These are phyloP conservation scores for Alternaria novae-zelandiae DNA, from an alignment of 2,329 filamentous ascomycete species.

Conservation along the genomic window DNA sequence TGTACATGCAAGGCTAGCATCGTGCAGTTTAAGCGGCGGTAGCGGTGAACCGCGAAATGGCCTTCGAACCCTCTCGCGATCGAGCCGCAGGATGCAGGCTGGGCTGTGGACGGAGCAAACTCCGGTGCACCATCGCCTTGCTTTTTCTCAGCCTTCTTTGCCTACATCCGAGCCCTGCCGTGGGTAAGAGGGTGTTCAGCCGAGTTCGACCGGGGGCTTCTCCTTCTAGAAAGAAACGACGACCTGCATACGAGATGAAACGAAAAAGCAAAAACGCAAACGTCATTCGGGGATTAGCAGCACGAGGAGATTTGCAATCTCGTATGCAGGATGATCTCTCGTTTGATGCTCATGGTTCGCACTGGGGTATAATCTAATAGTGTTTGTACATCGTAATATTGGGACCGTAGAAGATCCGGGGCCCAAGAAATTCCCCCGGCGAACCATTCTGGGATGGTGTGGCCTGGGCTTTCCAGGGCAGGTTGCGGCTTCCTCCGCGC, in stretches of 20 bases:
- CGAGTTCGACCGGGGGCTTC: slow-evolving; percentile 7
- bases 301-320: slow-evolving; percentile 7
- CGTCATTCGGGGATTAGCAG: slow-evolving; percentile 5
- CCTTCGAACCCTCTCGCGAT: background rate
- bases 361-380: slow-evolving; percentile 1
- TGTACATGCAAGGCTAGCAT: background rate
- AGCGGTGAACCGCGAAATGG: background rate
- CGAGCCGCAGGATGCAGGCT: background rate
- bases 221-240: background rate
- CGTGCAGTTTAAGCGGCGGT: background rate
- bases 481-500: background rate
- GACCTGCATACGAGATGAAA: background rate
- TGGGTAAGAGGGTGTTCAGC: slow-evolving; percentile 4
- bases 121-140: background rate
- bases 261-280: slow-evolving; percentile 6
- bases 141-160: slow-evolving; percentile 1
- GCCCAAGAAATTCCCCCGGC: background rate
- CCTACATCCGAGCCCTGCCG: background rate
- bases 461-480: background rate
- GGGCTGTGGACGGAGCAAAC: background rate
- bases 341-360: background rate
- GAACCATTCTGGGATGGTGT: background rate
- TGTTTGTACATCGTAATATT: background rate
- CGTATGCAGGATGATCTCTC: slow-evolving; percentile 3
- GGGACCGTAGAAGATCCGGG: background rate